A percentile compares a stretch with the other conserved stretches of the same genome.
These are phyloP conservation scores for Closterium sp. DNA, from an alignment of 139 green algal genomes.

Conservation along the genomic window DNA sequence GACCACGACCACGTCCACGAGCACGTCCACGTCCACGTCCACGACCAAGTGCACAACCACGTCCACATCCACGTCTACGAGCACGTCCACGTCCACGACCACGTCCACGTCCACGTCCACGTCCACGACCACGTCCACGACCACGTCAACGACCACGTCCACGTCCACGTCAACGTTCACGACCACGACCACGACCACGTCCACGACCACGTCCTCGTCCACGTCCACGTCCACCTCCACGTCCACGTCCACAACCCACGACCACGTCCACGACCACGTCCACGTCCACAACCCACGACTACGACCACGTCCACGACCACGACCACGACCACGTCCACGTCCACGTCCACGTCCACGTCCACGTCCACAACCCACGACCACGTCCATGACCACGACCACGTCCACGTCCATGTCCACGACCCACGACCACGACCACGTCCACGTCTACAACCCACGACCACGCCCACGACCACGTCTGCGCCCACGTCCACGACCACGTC, in stretches of 20 bases:
- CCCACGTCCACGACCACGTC: background rate
- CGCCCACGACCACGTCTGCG: background rate
- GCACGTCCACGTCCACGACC: too few relatives aligned
- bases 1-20: background rate
- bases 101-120: background rate
- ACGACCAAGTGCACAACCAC: background rate
- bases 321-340: background rate
- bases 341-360: background rate
- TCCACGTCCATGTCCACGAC: background rate
- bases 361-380: background rate
- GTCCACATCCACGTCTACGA: background rate
- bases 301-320: background rate
- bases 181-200: background rate
- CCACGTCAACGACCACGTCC: background rate
- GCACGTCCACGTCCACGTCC: background rate
- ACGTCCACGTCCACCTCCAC: background rate
- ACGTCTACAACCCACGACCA: background rate
- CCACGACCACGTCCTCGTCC: background rate
- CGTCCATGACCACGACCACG: background rate
- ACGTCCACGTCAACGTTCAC: too few relatives aligned
- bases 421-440: background rate
- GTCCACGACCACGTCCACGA: background rate
- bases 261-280: background rate
- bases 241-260: background rate
- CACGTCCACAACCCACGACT: background rate